Base-by-base conservation (phyloP, 2,329 filamentous ascomycete genomes). In the Fusarium bactridioides region DNA sequence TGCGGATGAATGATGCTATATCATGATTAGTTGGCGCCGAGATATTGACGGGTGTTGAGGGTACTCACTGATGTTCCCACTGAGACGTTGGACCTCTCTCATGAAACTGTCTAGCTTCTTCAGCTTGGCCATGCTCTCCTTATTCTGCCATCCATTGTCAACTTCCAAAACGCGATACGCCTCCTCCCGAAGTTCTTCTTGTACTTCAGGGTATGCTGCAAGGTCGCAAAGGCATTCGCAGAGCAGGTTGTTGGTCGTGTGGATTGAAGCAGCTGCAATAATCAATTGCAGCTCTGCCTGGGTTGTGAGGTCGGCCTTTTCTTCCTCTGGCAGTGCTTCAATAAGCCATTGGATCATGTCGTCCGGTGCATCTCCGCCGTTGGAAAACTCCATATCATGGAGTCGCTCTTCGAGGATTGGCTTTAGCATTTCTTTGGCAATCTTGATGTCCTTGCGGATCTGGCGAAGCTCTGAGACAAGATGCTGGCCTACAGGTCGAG, bases 221-320 rank as follows among this genome's bases (percentile, higher is more conserved):
- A 89, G 79, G 66, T 89, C 86, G 61, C 84, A 86, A 58, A 89
- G 79, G 62, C 85, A 83, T 69, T 88, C 85, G 29, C 83, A 85
- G 7, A 86, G 73, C 7, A 84, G 73, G 23, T 83, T 82, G 65
- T 83, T 84, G 1, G 84, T 85, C 4, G 83, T 84, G 64, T 86
- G 84, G 23, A 86, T 85, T 10, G 83, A 81, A 4, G 84, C 83
- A 10, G 84, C 82, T 23, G 82, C 81, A 15, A 85, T 71, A 37
- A 85, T 79, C n/a, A 86, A 79, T 70, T 85, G 83, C 35, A 86
- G 72, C 66, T 84, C 79, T 4, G 83, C 80, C 66, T 85, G 83
- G 0, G 78, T 79, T 37, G 78, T 77, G 37, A 81, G 74, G 59
- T 85, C 81, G 16, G 70, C 74, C 72, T 80, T 83, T 62, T 84